These are phyloP conservation scores for Cladosporium austrohemisphaericum DNA, from an alignment of 2,329 filamentous ascomycete genomes.

Conservation along the genomic window DNA sequence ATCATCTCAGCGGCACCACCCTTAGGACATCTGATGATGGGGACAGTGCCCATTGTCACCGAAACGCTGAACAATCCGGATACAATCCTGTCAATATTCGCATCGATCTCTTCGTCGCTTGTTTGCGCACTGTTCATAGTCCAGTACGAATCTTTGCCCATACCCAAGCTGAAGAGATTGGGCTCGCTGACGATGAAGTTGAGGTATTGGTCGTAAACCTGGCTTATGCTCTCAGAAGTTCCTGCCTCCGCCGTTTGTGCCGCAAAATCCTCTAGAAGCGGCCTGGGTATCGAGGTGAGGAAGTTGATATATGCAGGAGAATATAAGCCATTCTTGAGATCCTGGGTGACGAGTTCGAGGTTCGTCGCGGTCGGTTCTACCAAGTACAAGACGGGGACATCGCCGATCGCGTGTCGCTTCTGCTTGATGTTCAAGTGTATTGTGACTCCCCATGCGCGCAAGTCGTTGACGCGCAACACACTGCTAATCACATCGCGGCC, in stretches of 20 bases:
- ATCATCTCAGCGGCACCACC: slow-evolving; percentile 92
- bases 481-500: slow-evolving; percentile 96
- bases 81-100: slow-evolving; percentile 84
- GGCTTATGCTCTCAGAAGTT: slow-evolving; percentile 84
- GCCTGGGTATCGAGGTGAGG: slow-evolving; percentile 84
- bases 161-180: slow-evolving; percentile 88
- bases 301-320: slow-evolving; percentile 96
- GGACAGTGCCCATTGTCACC: slow-evolving; percentile 95
- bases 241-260: slow-evolving; percentile 77
- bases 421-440: slow-evolving; percentile 90
- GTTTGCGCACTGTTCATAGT: slow-evolving; percentile 92
- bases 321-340: slow-evolving; percentile 84
- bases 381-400: slow-evolving; percentile 95
- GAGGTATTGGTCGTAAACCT: slow-evolving; percentile 93
- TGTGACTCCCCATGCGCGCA: slow-evolving; percentile 90
- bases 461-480: slow-evolving; percentile 87
- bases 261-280: slow-evolving; percentile 91
- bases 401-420: slow-evolving; percentile 82
- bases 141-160: slow-evolving; percentile 92
- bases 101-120: slow-evolving; percentile 83
- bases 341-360: slow-evolving; percentile 74
- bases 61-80: slow-evolving; percentile 96
- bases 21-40: slow-evolving; percentile 91
- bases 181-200: slow-evolving; percentile 97
- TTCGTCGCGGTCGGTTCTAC: slow-evolving; percentile 82